Evolutionary conservation across 345 rosid species (phyloP).

Genomic region (Abelmoschus esculentus): DNA sequence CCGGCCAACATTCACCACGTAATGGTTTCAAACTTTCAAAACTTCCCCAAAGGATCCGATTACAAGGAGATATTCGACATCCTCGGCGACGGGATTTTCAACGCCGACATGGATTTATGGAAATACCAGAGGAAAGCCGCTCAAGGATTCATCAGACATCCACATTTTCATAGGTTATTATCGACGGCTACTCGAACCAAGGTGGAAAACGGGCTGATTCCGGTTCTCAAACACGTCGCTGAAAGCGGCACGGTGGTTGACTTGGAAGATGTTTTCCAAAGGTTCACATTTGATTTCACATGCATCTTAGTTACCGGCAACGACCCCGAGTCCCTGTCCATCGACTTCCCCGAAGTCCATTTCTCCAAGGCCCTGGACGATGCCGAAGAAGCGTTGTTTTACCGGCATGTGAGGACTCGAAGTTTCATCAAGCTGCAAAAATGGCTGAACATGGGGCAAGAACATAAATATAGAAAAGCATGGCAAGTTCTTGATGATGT

Average conservation of each 20-base stretch:
- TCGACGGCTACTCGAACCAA: background rate
- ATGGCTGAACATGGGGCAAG: slow-evolving; percentile 1
- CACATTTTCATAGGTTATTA: background rate
- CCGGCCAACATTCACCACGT: background rate
- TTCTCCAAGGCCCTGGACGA: slow-evolving; percentile 1
- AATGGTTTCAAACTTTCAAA: background rate
- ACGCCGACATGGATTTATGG: background rate
- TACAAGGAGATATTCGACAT: background rate
- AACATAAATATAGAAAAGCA: background rate
- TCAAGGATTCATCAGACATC: background rate
- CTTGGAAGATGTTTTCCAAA: background rate
- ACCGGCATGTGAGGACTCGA: background rate
- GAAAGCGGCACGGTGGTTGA: background rate
- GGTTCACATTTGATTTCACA: background rate
- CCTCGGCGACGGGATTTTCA: background rate
- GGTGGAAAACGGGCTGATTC: background rate
- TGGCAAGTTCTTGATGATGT: background rate
- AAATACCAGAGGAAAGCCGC: background rate
- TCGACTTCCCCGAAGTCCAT: background rate
- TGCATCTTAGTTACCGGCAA: background rate
- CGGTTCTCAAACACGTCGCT: background rate
- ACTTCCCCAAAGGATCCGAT: slow-evolving; percentile 6
- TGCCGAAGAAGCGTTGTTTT: background rate
- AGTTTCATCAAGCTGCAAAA: background rate
- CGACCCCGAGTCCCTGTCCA: background rate